phyloP scores from a whole-genome alignment of 768 basidiomycete genomes.

The Pleurotus cornucopiae region DNA sequence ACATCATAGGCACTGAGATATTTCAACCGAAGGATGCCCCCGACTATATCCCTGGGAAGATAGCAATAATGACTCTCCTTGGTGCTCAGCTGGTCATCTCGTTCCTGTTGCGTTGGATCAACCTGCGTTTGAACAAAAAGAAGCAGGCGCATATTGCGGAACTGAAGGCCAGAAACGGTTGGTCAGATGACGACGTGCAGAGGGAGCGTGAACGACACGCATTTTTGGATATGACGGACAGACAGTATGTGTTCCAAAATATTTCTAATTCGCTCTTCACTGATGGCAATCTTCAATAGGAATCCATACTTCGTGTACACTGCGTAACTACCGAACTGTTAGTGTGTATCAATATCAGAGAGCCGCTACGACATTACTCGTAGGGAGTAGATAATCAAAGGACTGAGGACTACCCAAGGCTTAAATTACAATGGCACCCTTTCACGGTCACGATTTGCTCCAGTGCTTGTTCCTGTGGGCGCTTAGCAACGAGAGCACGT shows the following conservation, averaged over 20 bases:
- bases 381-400: too few relatives aligned
- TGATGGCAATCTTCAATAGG: background rate
- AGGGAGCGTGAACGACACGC: conserved; percentile 56
- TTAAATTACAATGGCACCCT: too few relatives aligned
- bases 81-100: conserved; percentile 46
- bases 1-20: conserved; percentile 60
- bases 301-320: background rate
- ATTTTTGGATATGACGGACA: conserved; percentile 64
- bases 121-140: conserved; percentile 47
- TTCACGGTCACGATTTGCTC: too few relatives aligned
- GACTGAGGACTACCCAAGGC: too few relatives aligned
- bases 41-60: conserved; percentile 62
- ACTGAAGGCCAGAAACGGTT: conserved; percentile 40
- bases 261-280: background rate
- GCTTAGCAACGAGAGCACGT: too few relatives aligned
- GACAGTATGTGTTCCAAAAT: conserved; percentile 40
- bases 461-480: too few relatives aligned
- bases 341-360: too few relatives aligned
- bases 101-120: conserved; percentile 48
- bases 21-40: conserved; percentile 62
- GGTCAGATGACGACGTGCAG: conserved; percentile 55
- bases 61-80: conserved; percentile 58
- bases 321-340: background rate
- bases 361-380: too few relatives aligned
- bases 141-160: conserved; percentile 37